Evolutionary conservation across 2,329 filamentous ascomycete species (phyloP).

Genomic region (Geosmithia morbida): DNA sequence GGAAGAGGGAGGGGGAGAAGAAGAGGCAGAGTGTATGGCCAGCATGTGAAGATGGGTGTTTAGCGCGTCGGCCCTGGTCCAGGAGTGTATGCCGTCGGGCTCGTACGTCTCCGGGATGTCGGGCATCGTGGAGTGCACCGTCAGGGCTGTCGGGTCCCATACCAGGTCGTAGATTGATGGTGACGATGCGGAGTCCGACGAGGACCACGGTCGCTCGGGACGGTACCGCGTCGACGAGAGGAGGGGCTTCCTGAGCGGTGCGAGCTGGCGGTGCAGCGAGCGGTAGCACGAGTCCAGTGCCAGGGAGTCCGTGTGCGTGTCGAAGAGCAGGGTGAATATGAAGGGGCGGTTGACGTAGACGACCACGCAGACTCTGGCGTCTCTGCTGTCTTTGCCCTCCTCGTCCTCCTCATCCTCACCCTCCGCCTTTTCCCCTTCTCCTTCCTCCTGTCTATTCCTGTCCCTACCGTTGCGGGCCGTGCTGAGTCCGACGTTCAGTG

Average conservation of each 20-base stretch:
- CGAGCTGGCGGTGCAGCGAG: conserved; percentile 45
- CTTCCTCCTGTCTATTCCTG: conserved; percentile 16
- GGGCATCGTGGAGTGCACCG: conserved; percentile 49
- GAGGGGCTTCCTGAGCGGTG: conserved; percentile 41
- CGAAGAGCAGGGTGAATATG: conserved; percentile 63
- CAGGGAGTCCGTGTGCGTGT: conserved; percentile 38
- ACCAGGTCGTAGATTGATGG: conserved; percentile 43
- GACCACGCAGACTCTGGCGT: conserved; percentile 47
- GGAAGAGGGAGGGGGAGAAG: background rate
- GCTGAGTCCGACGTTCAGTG: conserved; percentile 51
- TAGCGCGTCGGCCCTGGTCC: conserved; percentile 48
- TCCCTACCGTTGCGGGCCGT: too few species aligned
- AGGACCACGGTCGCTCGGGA: conserved; percentile 22
- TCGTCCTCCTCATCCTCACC: background rate
- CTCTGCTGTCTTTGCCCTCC: conserved; percentile 26
- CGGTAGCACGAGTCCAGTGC: conserved; percentile 41
- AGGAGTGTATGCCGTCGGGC: conserved; percentile 14
- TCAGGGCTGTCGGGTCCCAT: conserved; percentile 42
- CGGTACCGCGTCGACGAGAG: conserved; percentile 41
- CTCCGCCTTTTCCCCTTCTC: conserved; percentile 1
- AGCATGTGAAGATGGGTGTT: conserved; percentile 52
- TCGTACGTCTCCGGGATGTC: conserved; percentile 40
- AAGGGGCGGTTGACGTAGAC: conserved; percentile 65
- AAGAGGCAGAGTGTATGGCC: conserved; percentile 26
- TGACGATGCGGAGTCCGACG: background rate